phyloP scores from a whole-genome alignment of 768 basidiomycete species.

The Mycena rebaudengoi region DNA sequence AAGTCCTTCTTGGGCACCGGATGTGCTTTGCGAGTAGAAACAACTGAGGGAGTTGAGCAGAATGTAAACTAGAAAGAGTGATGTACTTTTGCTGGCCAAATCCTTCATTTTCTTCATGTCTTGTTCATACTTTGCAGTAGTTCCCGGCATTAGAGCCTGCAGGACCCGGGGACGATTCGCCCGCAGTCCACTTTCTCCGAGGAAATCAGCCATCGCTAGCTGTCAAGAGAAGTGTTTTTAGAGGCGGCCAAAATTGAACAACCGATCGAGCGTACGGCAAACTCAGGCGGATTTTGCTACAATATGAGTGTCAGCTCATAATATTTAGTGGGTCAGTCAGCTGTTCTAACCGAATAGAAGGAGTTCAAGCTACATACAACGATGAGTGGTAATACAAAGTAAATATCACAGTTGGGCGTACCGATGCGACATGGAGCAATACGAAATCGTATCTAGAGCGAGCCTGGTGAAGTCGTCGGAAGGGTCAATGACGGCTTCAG shows the following conservation, averaged over 20 bases:
- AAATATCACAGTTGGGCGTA: neutral
- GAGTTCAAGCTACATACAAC: constrained; percentile 53
- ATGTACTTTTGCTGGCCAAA: constrained; percentile 48
- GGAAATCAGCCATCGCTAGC: constrained; percentile 51
- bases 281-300: constrained; percentile 47
- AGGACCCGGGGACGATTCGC: constrained; percentile 43
- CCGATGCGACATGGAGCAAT: constrained; percentile 53
- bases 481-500: constrained; percentile 48
- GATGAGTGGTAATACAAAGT: neutral
- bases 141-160: constrained; percentile 42
- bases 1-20: constrained; percentile 52
- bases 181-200: constrained; percentile 46
- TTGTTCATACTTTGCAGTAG: constrained; percentile 47
- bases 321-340: too few relatives aligned
- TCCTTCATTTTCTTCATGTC: constrained; percentile 52
- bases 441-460: constrained; percentile 54
- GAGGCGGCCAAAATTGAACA: too few relatives aligned
- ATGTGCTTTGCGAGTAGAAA: constrained; percentile 46
- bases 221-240: too few relatives aligned
- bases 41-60: constrained; percentile 35
- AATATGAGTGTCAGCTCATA: too few relatives aligned
- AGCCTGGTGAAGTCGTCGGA: constrained; percentile 55
- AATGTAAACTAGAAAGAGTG: neutral
- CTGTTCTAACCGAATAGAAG: constrained; percentile 55
- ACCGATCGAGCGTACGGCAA: too few relatives aligned